These are phyloP conservation scores for Diaporthe batatas DNA, from an alignment of 2,329 filamentous ascomycete species.

Conservation along the genomic window DNA sequence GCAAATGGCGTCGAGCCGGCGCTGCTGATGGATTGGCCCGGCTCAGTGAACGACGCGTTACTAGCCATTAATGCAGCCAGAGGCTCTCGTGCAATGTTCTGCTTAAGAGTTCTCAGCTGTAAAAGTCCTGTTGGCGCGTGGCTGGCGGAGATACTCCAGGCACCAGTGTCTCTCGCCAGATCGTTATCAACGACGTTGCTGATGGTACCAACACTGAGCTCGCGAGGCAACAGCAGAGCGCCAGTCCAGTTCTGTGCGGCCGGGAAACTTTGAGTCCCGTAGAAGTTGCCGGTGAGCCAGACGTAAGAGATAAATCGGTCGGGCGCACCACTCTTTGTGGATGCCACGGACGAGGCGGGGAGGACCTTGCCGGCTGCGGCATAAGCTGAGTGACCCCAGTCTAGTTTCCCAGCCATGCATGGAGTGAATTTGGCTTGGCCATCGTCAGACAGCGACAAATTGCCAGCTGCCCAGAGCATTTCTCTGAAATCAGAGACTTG, in stretches of 20 bases:
- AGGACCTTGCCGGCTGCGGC: conserved; percentile 58
- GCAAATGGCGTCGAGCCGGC: conserved; percentile 25
- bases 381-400: conserved; percentile 58
- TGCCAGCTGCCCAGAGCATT: conserved; percentile 58
- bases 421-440: conserved; percentile 53
- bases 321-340: conserved; percentile 53
- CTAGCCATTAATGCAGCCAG: conserved; percentile 50
- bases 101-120: conserved; percentile 54
- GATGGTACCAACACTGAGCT: conserved; percentile 57
- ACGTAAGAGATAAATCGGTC: conserved; percentile 58
- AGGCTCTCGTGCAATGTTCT: conserved; percentile 55
- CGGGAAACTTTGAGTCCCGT: conserved; percentile 55
- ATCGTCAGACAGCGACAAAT: conserved; percentile 47
- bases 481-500: conserved; percentile 55
- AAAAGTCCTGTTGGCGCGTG: conserved; percentile 49
- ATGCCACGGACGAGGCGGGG: conserved; percentile 54
- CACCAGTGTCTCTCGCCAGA: conserved; percentile 54
- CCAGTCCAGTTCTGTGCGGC: conserved; percentile 60
- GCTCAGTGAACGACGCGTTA: conserved; percentile 44
- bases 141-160: conserved; percentile 53
- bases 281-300: conserved; percentile 60
- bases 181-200: conserved; percentile 56
- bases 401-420: conserved; percentile 56
- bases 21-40: conserved; percentile 44
- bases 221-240: conserved; percentile 57